phyloP scores from a whole-genome alignment of 345 rosid genomes.

The thale cress (Arabidopsis thaliana) region TAIR10.1 NC_003074.8:2447001-2447500 shows the following conservation, averaged over 20 bases:
- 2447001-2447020: slow-evolving; percentile 60
- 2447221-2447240: neutral
- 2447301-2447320: slow-evolving; percentile 8
- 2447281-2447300: neutral
- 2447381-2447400: neutral
- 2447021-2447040: slow-evolving; percentile 57
- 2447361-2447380: slow-evolving; percentile 15
- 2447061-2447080: slow-evolving; percentile 60
- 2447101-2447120: slow-evolving; percentile 48
- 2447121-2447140: slow-evolving; percentile 17
- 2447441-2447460: slow-evolving; percentile 12
- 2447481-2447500: neutral
- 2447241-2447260: slow-evolving; percentile 13
- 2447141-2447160: slow-evolving; percentile 15
- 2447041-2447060: slow-evolving; percentile 57
- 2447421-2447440: slow-evolving; percentile 11
- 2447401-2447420: slow-evolving; percentile 9
- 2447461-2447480: slow-evolving; percentile 12
- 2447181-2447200: neutral
- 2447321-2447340: slow-evolving; percentile 11
- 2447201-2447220: neutral
- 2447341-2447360: slow-evolving; percentile 4
- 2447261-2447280: neutral
- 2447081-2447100: slow-evolving; percentile 48
- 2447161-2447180: neutral